A percentile compares a stretch with the other conserved stretches of the same genome.
phyloP scores from a whole-genome alignment of 1,284 basidiomycete species.

The Gymnopus androsaceus region DNA sequence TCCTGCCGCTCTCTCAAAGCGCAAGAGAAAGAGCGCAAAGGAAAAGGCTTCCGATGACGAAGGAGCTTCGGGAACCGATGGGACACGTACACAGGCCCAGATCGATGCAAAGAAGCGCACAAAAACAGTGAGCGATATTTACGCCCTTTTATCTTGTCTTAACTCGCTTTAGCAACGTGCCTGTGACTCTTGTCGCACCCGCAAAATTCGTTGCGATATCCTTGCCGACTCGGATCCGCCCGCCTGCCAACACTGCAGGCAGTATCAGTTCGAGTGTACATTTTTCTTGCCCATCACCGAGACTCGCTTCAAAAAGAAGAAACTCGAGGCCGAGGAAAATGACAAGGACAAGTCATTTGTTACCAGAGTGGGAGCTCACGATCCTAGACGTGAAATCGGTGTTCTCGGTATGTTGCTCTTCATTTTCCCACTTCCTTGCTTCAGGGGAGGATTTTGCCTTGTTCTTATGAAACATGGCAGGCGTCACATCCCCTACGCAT shows the following conservation, averaged over 20 bases:
- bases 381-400: conserved; percentile 48
- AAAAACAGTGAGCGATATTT: conserved; percentile 63
- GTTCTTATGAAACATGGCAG: conserved; percentile 50
- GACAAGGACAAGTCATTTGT: conserved; percentile 43
- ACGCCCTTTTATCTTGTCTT: background rate
- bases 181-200: conserved; percentile 88
- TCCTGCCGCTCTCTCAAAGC: conserved; percentile 47
- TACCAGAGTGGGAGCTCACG: conserved; percentile 36
- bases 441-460: conserved; percentile 16
- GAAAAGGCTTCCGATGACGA: conserved; percentile 58
- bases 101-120: conserved; percentile 80
- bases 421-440: conserved; percentile 20
- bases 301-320: conserved; percentile 97
- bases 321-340: conserved; percentile 66
- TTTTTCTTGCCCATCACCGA: conserved; percentile 98
- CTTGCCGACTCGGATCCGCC: conserved; percentile 74
- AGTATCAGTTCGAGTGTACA: conserved; percentile 90
- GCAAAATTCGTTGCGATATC: conserved; percentile 92
- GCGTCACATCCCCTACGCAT: conserved; percentile 84
- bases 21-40: conserved; percentile 64
- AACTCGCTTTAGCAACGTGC: conserved; percentile 57
- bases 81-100: conserved; percentile 31
- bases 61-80: conserved; percentile 54
- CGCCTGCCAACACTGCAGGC: conserved; percentile 84
- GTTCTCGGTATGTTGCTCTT: conserved; percentile 57